Percentiles rank a stretch among this genome's conserved stretches.
Evolutionary conservation across 2,329 filamentous ascomycete genomes (phyloP).

Genomic region (Pseudocercospora crystallina): DNA sequence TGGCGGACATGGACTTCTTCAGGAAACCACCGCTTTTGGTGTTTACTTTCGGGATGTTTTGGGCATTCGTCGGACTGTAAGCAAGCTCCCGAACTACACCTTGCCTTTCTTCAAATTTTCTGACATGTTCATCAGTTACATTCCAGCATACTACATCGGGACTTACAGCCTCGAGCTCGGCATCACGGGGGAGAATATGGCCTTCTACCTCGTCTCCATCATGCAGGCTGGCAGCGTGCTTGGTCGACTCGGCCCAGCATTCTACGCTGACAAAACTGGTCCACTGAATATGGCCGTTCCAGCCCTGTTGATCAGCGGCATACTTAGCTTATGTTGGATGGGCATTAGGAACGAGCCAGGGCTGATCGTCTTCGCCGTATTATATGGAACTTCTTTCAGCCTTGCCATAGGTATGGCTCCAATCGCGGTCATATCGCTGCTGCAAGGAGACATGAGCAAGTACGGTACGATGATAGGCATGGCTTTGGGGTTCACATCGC

Average conservation of each 20-base stretch:
- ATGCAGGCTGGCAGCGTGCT: constrained; percentile 58
- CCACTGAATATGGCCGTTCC: constrained; percentile 47
- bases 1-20: constrained; percentile 38
- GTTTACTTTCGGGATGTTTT: constrained; percentile 33
- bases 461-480: constrained; percentile 4
- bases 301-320: neutral
- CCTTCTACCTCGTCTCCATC: constrained; percentile 66
- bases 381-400: neutral
- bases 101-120: too few relatives aligned
- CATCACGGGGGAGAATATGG: constrained; percentile 42
- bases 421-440: neutral
- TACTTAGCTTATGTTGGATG: constrained; percentile 5
- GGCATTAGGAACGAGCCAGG: constrained; percentile 3
- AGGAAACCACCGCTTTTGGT: constrained; percentile 35
- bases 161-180: constrained; percentile 51
- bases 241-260: constrained; percentile 48
- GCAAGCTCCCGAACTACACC: too few relatives aligned
- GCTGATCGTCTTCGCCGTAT: constrained; percentile 1
- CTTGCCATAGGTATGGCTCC: neutral
- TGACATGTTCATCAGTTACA: constrained; percentile 20
- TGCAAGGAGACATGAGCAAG: constrained; percentile 6
- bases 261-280: constrained; percentile 45
- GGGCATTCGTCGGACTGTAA: constrained; percentile 36
- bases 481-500: neutral
- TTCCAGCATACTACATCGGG: constrained; percentile 58